phyloP scores from a whole-genome alignment of 2,329 filamentous ascomycete species.

The Xylaria digitata region DNA sequence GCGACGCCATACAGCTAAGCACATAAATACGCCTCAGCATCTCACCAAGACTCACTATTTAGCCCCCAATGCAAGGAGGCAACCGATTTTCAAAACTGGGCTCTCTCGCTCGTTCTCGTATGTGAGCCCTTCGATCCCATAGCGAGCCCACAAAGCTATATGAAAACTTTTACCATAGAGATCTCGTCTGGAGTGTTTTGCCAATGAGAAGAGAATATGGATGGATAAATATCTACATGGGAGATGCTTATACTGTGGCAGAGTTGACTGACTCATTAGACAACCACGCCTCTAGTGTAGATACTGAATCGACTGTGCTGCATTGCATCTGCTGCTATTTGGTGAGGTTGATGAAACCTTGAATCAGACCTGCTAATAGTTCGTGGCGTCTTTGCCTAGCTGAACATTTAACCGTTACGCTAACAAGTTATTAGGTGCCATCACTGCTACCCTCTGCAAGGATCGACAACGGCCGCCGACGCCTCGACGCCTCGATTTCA shows the following conservation, averaged over 20 bases:
- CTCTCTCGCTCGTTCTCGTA: background rate
- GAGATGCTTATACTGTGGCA: background rate
- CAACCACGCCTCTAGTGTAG: background rate
- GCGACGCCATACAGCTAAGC: no score
- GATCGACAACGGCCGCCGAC: constrained; percentile 22
- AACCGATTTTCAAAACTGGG: background rate
- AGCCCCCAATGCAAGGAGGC: background rate
- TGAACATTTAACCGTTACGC: constrained; percentile 22
- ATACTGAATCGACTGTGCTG: background rate
- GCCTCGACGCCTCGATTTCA: constrained; percentile 18
- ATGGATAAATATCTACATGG: background rate
- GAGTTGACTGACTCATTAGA: no score
- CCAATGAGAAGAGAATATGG: background rate
- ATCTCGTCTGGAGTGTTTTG: background rate
- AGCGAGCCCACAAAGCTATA: background rate
- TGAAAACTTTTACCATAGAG: background rate
- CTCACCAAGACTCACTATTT: background rate
- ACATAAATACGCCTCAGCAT: background rate
- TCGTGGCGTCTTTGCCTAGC: constrained; percentile 13
- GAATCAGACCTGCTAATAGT: constrained; percentile 2
- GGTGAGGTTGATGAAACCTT: constrained; percentile 1
- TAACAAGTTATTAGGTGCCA: constrained; percentile 27
- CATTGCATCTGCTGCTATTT: background rate
- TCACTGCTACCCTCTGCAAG: constrained; percentile 26
- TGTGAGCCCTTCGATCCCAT: background rate